A percentile compares a stretch with the other conserved stretches of the same genome.
Conservation (phyloP, 345 rosid species). For the Citrus sp. region DNA sequence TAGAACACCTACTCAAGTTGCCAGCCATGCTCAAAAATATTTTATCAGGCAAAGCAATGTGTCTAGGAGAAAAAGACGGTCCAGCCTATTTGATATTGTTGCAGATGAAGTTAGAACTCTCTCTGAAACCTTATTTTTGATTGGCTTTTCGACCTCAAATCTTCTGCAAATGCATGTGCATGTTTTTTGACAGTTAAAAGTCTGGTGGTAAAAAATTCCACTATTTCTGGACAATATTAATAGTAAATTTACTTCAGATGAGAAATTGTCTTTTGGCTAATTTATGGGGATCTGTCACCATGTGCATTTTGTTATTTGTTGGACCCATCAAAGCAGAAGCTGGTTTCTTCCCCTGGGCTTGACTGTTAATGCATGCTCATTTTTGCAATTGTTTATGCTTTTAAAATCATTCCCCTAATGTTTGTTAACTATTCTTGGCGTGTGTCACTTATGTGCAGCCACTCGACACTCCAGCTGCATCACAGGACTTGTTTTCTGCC, state of each 20-base stretch:
- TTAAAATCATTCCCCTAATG: not conserved
- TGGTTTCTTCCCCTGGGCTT: not conserved
- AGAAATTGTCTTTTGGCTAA: not conserved
- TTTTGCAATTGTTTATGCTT: not conserved
- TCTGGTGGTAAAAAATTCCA: not conserved
- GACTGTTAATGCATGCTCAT: not conserved
- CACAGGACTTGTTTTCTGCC: conserved; percentile 52
- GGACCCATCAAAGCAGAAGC: not conserved
- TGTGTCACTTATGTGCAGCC: conserved; percentile 38
- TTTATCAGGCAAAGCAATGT: conserved; percentile 84
- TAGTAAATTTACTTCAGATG: not conserved
- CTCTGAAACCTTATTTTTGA: conserved; percentile 5
- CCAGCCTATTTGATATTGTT: conserved; percentile 94
- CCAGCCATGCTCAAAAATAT: conserved; percentile 98
- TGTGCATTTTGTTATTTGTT: not conserved
- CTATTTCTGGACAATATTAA: not conserved
- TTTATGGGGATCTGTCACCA: not conserved
- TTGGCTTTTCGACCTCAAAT: conserved; percentile 17
- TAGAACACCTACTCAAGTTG: conserved; percentile 98
- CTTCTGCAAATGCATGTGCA: not conserved
- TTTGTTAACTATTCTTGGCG: not conserved
- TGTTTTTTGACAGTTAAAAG: not conserved
- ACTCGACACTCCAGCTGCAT: conserved; percentile 47
- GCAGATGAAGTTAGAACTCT: conserved; percentile 68
- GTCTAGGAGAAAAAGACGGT: conserved; percentile 87